Percentiles rank a stretch among this genome's conserved stretches.
phyloP scores from a whole-genome alignment of 2,329 filamentous ascomycete species.

The Beauveria scarabaeidicola region DNA sequence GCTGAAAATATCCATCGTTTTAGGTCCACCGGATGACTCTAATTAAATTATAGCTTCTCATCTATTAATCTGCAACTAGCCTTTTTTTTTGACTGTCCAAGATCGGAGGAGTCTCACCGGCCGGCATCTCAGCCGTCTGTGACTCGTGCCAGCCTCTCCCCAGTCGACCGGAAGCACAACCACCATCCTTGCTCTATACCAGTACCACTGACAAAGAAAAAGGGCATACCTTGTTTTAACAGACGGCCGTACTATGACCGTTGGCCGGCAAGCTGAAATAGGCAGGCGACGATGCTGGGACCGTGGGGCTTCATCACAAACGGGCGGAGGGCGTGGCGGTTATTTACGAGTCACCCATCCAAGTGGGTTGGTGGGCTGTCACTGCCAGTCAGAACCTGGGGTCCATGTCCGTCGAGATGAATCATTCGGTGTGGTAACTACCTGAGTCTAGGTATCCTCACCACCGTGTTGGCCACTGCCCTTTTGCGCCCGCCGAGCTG shows the following conservation, averaged over 20 bases:
- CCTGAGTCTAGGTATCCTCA: no score
- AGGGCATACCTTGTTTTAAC: not conserved
- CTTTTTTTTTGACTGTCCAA: not conserved
- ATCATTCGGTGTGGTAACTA: no score
- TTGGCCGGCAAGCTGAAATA: not conserved
- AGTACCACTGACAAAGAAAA: not conserved
- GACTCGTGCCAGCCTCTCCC: not conserved
- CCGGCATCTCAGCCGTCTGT: not conserved
- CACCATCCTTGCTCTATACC: not conserved
- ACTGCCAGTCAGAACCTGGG: not conserved
- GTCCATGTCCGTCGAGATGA: no score
- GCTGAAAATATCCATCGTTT: not conserved
- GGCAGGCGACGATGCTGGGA: slow-evolving; percentile 1
- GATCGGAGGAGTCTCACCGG: no score
- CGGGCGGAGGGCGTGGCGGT: slow-evolving; percentile 3
- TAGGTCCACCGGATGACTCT: not conserved
- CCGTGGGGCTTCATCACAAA: not conserved
- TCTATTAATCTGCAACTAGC: no score
- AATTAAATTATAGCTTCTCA: not conserved
- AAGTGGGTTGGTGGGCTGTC: not conserved
- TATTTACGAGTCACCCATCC: no score
- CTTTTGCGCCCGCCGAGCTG: not conserved
- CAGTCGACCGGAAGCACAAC: no score
- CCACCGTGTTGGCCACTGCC: no score
- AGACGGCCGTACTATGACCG: not conserved